These are phyloP conservation scores for Quercus rubra DNA, from an alignment of 306 rosid genomes.

Conservation along the genomic window DNA sequence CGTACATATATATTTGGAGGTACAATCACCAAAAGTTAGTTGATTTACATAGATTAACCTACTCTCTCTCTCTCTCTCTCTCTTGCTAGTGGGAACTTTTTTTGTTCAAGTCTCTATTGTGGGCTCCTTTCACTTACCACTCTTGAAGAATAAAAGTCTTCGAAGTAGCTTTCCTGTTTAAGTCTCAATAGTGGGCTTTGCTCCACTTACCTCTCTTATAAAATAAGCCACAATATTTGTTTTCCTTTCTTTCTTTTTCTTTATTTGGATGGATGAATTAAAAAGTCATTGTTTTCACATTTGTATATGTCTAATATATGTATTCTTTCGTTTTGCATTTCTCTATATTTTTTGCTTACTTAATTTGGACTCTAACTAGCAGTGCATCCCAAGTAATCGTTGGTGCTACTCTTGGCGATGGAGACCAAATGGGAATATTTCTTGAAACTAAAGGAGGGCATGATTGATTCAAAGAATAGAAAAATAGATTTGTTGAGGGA, in stretches of 20 bases:
- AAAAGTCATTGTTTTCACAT: not conserved
- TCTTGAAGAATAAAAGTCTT: too few species aligned
- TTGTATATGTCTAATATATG: not conserved
- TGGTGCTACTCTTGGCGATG: slow-evolving; percentile 18
- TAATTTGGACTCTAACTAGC: slow-evolving; percentile 67
- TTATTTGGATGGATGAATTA: not conserved
- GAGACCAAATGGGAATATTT: slow-evolving; percentile 39
- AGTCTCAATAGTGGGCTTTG: slow-evolving; percentile 11
- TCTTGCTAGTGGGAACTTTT: too few species aligned
- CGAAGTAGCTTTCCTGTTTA: slow-evolving; percentile 16
- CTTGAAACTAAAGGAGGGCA: slow-evolving; percentile 54
- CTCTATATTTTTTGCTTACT: slow-evolving; percentile 43
- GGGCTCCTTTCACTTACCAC: too few species aligned
- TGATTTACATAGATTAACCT: slow-evolving; percentile 20
- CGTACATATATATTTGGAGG: not conserved
- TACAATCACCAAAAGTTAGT: slow-evolving; percentile 28
- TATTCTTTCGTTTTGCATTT: not conserved
- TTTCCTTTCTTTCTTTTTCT: not conserved
- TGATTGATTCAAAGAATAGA: slow-evolving; percentile 49
- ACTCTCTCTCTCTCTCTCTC: not conserved
- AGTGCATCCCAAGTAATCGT: slow-evolving; percentile 55
- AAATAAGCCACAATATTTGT: slow-evolving; percentile 37
- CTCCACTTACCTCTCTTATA: slow-evolving; percentile 65
- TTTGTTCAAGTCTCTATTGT: too few species aligned
- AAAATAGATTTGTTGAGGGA: slow-evolving; percentile 33